Base-by-base conservation (phyloP, 2,329 filamentous ascomycete genomes). In the Cadophora sp. region DNA sequence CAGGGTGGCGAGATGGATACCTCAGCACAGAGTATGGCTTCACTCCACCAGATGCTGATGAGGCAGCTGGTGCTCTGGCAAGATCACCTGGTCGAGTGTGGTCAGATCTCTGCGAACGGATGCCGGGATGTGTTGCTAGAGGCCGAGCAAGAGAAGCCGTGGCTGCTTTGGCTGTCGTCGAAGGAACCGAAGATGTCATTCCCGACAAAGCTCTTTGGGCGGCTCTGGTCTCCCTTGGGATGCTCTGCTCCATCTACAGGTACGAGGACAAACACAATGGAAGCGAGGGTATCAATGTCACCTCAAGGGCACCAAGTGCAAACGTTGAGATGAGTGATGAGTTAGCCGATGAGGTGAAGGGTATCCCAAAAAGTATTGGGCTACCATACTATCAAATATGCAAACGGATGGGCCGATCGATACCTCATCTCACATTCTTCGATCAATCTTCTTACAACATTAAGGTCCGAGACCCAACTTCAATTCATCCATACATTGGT, bases 1-100 rank as follows among this genome's bases (percentile, higher is more conserved):
- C 82, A 0, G 85, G 85, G 22, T 87, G 84, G 84, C 79, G 83
- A 61, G 85, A 87, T 68, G 83, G 84, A 0, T 86, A 84, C 72
- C 81, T 86, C 37, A 84, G 80, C 67, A 80, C 79, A 22, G 84
- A 85, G 62, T 82, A 85, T 46, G 85, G 85, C 0, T 86, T 86
- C 68, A 84, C 82, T 24, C 83, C 84, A 0, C 80, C 81, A 1
- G 84, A 86, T 68, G 82, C 84, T 14, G 83, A 84, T 68, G 84
- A 84, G 66, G 78, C 84, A 0, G 80, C 81, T 0, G 82, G 80
- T 4, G 84, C 83, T 5, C 78, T 82, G 19, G 82, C 80, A 34
- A 81, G 79, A 68, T 85, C 83, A 0, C 83, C 84, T 0, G 84
- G 85, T 0, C 78, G 84, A n/a, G 80, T 86, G 19, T 87, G 85